A percentile compares a stretch with the other conserved stretches of the same genome.
Evolutionary conservation across 2,329 filamentous ascomycete genomes (phyloP).

Genomic region (Xylariaceae sp.): DNA sequence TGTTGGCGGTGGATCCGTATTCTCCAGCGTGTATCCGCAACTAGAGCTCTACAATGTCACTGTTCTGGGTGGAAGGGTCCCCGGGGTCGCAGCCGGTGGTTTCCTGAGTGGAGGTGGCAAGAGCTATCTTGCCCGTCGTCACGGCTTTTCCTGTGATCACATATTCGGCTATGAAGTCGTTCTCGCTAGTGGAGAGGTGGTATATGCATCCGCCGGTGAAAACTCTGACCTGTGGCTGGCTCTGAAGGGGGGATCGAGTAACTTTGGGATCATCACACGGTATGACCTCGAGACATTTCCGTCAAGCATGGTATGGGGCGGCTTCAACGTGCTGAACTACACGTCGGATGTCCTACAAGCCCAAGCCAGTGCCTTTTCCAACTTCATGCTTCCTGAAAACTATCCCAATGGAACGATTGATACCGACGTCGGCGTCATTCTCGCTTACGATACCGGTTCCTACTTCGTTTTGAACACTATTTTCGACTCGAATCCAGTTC

Average conservation of each 20-base stretch:
- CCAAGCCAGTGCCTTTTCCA: too few relatives aligned
- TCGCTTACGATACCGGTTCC: too few relatives aligned
- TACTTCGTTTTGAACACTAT: too few relatives aligned
- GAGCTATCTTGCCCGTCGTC: too few relatives aligned
- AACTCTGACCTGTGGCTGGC: conserved; percentile 15
- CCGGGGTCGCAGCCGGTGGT: conserved; percentile 10
- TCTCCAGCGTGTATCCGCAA: conserved; percentile 10
- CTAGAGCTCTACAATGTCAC: conserved; percentile 12
- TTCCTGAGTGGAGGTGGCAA: conserved; percentile 10
- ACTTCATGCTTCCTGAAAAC: too few relatives aligned
- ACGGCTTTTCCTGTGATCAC: conserved; percentile 17
- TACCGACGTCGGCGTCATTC: too few relatives aligned
- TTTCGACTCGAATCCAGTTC: conserved; percentile 13
- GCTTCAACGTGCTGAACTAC: conserved; percentile 13
- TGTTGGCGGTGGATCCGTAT: conserved; percentile 13
- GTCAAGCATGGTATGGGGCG: conserved; percentile 12
- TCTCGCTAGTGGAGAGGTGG: conserved; percentile 9
- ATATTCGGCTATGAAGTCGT: conserved; percentile 15
- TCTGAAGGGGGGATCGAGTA: conserved; percentile 16
- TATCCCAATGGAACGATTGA: too few relatives aligned
- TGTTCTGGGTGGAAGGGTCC: conserved; percentile 8
- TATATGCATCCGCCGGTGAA: conserved; percentile 9
- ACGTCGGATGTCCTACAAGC: conserved; percentile 10
- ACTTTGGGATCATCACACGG: conserved; percentile 14
- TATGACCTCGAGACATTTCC: conserved; percentile 12